Base-by-base conservation (phyloP, 164 flowering plant species). In the Liriodendron chinense region DNA sequence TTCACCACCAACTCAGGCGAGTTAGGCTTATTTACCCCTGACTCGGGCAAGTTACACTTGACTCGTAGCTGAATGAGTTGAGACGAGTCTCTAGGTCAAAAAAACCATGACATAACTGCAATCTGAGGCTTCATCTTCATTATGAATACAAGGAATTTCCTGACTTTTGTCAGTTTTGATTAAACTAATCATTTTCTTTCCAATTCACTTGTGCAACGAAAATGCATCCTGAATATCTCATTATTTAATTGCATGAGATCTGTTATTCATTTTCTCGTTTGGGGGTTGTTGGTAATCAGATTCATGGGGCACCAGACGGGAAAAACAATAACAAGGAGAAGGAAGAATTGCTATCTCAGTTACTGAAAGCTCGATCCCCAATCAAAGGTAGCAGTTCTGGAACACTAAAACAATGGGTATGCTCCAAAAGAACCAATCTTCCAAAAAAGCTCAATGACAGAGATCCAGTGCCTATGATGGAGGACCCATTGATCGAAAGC, bases 391-490 rank as follows among this genome's bases (percentile, higher is more conserved):
- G 74, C 78, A 84, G 76, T 78, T 72, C 84, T 24, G 87, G 88
- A 77, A 78, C 80, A 59, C 75, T 87, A 71, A 80, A 82, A 73
- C 83, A 65, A 57, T 87, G 94, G 92, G 86, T 76, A 18, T 76
- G 92, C 78, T 88, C 93, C 50, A 90, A 85, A 80, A 77, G 91
- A 68, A 84, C 84, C 24, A 84, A 83, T 59, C 75, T 82, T 21
- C 75, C 77, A 26, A 87, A 84, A 80, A 90, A 87, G 79, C 21
- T 69, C 8, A 77, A 72, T 20, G 67, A 57, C 53, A 80, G 79
- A 71, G 72, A 72, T 79, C 57, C 78, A 65, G 72, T 79, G 47
- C 77, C 64, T 73, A 25, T 59, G 65, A n/a, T 77, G 68, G 75
- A n/a, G 68, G 79, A 80, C 66, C 69, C 79, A 69, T 65, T 62